These are phyloP conservation scores for Fistulinella staudtii DNA, from an alignment of 1,284 basidiomycete genomes.

Conservation along the genomic window DNA sequence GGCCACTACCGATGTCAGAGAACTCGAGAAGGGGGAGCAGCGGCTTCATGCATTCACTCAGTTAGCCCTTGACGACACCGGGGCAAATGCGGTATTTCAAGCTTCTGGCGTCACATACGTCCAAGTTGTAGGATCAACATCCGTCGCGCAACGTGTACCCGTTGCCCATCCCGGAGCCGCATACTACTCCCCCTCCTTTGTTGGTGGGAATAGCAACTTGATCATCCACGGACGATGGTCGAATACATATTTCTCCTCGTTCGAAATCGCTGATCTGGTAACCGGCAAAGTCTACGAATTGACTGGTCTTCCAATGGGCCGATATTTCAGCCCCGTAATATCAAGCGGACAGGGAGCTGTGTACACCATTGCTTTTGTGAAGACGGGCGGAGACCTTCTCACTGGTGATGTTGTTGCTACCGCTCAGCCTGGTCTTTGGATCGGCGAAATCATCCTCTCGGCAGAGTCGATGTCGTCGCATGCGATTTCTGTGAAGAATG, in stretches of 20 bases:
- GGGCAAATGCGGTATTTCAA: conserved; percentile 58
- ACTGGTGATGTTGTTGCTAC: conserved; percentile 65
- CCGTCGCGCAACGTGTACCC: conserved; percentile 40
- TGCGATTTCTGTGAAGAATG: conserved; percentile 36
- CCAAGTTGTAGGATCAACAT: conserved; percentile 39
- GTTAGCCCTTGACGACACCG: conserved; percentile 50
- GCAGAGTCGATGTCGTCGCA: conserved; percentile 16
- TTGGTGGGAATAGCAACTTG: conserved; percentile 45
- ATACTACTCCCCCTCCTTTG: conserved; percentile 68
- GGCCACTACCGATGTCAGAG: conserved; percentile 45
- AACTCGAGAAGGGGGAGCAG: conserved; percentile 52
- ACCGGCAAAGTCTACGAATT: conserved; percentile 46
- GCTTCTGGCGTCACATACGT: conserved; percentile 60
- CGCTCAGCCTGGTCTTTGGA: conserved; percentile 56
- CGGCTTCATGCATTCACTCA: conserved; percentile 59
- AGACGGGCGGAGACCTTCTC: conserved; percentile 52
- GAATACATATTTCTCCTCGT: conserved; percentile 54
- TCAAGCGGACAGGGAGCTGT: conserved; percentile 38
- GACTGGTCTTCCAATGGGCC: conserved; percentile 54
- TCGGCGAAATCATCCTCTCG: conserved; percentile 56
- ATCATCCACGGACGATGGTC: conserved; percentile 69
- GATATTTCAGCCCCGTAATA: conserved; percentile 58
- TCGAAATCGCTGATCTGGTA: conserved; percentile 58
- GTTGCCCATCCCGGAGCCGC: conserved; percentile 43
- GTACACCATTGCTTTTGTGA: conserved; percentile 61